Conservation (phyloP, 176 grass and related monocot species). For the Hordeum marinum region DNA sequence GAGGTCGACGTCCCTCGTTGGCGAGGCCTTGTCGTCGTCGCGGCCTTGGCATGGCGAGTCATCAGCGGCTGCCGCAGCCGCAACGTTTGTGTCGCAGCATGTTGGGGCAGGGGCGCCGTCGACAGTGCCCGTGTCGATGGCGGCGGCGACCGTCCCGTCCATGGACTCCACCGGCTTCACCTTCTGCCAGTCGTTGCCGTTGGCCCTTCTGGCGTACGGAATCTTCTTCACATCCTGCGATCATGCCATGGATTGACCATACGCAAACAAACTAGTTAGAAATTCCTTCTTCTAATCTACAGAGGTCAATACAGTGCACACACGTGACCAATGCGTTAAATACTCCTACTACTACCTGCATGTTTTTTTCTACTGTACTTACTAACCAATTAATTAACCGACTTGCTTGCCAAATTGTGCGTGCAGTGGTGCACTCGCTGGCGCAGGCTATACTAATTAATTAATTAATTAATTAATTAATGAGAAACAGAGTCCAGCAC, state of each 20-base stretch:
- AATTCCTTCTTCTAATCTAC: background rate
- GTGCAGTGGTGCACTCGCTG: background rate
- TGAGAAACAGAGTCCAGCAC: background rate
- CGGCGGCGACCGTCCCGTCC: background rate
- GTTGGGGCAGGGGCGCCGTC: background rate
- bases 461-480: background rate
- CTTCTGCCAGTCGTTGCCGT: constrained; percentile 36
- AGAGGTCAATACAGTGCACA: background rate
- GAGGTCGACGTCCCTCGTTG: background rate
- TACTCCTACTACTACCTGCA: background rate
- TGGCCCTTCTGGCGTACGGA: constrained; percentile 27
- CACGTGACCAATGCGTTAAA: background rate
- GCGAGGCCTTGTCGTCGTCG: constrained; percentile 1
- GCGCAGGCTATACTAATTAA: too few species aligned
- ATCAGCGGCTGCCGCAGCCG: background rate
- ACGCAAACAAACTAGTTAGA: too few species aligned
- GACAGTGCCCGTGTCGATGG: background rate
- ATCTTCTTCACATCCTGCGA: constrained; percentile 38
- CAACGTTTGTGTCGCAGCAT: background rate
- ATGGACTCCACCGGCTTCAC: constrained; percentile 73
- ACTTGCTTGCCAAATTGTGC: background rate
- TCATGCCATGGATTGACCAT: background rate
- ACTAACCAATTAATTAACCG: background rate
- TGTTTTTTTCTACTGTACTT: background rate
- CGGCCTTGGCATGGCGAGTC: constrained; percentile 23